Percentiles rank a stretch among this genome's conserved stretches.
Evolutionary conservation across 768 basidiomycete genomes (phyloP).

Genomic region (Tylopilus balloui): DNA sequence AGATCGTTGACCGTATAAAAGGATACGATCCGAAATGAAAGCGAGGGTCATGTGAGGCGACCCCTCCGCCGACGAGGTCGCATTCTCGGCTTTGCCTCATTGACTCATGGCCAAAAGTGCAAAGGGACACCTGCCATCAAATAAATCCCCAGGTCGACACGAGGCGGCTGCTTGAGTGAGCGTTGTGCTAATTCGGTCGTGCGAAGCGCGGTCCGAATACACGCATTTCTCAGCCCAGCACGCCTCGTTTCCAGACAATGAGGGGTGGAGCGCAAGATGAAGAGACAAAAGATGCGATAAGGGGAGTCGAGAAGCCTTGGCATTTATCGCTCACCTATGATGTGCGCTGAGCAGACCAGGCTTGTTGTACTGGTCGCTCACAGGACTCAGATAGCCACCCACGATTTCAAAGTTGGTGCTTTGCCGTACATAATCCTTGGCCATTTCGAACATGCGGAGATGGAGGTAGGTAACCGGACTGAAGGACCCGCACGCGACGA

Average conservation of each 20-base stretch:
- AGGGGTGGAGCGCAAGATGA: background rate
- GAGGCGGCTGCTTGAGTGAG: conserved; percentile 18
- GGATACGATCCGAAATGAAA: conserved; percentile 9
- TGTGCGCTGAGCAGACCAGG: conserved; percentile 82
- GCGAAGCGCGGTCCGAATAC: background rate
- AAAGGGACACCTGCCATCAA: background rate
- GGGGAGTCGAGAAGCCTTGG: background rate
- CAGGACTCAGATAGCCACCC: conserved; percentile 94
- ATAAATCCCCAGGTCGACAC: conserved; percentile 9
- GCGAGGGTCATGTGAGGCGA: conserved; percentile 7
- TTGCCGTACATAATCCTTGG: conserved; percentile 89
- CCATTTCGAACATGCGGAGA: conserved; percentile 99
- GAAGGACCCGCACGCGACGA: conserved; percentile 97
- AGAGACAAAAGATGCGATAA: background rate
- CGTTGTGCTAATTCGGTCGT: conserved; percentile 6
- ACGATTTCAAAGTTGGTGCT: conserved; percentile 92
- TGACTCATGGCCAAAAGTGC: conserved; percentile 2
- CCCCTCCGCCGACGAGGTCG: conserved; percentile 4
- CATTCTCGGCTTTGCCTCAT: conserved; percentile 4
- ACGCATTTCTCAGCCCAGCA: conserved; percentile 3
- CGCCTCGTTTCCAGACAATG: background rate
- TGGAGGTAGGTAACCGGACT: conserved; percentile 97
- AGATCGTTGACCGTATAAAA: conserved; percentile 10
- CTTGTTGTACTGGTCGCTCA: conserved; percentile 96
- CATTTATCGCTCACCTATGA: conserved; percentile 66